A percentile compares a stretch with the other conserved stretches of the same genome.
These are phyloP conservation scores for Tuber umbilicatum DNA, from an alignment of 495 filamentous ascomycete genomes.

Conservation along the genomic window DNA sequence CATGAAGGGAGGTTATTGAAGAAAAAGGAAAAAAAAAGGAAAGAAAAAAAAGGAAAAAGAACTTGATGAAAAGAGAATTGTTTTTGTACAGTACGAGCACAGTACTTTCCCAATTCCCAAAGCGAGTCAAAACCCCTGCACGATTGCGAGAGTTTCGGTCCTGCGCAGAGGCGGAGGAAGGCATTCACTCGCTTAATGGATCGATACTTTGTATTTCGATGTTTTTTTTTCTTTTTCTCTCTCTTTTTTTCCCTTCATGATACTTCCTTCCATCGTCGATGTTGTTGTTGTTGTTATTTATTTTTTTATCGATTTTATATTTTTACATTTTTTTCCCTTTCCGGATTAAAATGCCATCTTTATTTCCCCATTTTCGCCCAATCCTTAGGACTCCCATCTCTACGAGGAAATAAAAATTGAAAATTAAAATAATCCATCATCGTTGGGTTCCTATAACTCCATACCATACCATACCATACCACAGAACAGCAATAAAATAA, in stretches of 20 bases:
- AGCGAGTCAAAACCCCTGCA: neutral
- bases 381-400: too few species aligned
- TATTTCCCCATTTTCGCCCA: neutral
- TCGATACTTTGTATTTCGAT: neutral
- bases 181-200: neutral
- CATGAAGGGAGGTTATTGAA: conserved; percentile 31
- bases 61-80: too few species aligned
- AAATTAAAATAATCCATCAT: neutral
- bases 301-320: neutral
- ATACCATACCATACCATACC: neutral
- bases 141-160: conserved; percentile 3
- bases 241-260: conserved; percentile 21
- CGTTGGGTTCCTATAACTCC: too few species aligned
- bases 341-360: neutral
- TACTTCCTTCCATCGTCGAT: conserved; percentile 9
- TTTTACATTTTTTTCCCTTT: conserved; percentile 10
- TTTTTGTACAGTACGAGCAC: neutral
- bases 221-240: conserved; percentile 17
- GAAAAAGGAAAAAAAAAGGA: neutral
- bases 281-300: neutral
- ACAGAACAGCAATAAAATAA: neutral
- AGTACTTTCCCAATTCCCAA: too few species aligned
- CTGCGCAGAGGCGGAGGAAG: neutral
- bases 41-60: neutral
- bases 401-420: neutral